phyloP scores from a whole-genome alignment of 345 rosid genomes.

The Barbarea vulgaris region DNA sequence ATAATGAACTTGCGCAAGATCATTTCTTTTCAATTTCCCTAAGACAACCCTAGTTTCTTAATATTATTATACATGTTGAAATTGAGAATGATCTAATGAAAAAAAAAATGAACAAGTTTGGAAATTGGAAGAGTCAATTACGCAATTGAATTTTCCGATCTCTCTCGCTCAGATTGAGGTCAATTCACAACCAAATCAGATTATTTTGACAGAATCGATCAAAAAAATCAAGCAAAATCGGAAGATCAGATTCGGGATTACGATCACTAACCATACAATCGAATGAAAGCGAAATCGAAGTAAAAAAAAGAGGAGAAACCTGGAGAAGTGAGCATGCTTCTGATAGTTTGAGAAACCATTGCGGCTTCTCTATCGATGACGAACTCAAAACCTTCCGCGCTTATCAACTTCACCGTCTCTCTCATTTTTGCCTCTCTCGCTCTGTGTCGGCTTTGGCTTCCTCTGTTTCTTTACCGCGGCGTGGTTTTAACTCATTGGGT shows the following conservation, averaged over 20 bases:
- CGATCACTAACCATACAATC: background rate
- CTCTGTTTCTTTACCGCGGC: slow-evolving; percentile 1
- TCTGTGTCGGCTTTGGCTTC: background rate
- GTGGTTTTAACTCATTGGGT: background rate
- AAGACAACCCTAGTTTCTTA: background rate
- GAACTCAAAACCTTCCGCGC: slow-evolving; percentile 83
- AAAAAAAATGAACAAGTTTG: background rate
- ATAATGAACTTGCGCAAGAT: slow-evolving; percentile 1
- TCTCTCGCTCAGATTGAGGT: background rate
- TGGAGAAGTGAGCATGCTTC: slow-evolving; percentile 92
- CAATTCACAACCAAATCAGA: background rate
- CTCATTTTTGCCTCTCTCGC: slow-evolving; percentile 42
- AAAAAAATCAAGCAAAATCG: background rate
- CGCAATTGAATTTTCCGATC: slow-evolving; percentile 4
- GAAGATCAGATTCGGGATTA: slow-evolving; percentile 5
- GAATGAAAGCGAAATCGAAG: background rate
- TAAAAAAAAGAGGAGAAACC: slow-evolving; percentile 40
- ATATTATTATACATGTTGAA: background rate
- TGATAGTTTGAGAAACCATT: slow-evolving; percentile 88
- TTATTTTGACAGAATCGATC: background rate
- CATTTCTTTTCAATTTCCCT: background rate
- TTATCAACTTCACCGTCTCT: slow-evolving; percentile 76
- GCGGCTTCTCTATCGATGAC: slow-evolving; percentile 81
- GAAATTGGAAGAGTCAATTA: background rate
- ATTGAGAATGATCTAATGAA: background rate